A percentile compares a stretch with the other conserved stretches of the same genome.
Conservation (phyloP, 2,329 filamentous ascomycete species). For the Parafenestella ontariensis region DNA sequence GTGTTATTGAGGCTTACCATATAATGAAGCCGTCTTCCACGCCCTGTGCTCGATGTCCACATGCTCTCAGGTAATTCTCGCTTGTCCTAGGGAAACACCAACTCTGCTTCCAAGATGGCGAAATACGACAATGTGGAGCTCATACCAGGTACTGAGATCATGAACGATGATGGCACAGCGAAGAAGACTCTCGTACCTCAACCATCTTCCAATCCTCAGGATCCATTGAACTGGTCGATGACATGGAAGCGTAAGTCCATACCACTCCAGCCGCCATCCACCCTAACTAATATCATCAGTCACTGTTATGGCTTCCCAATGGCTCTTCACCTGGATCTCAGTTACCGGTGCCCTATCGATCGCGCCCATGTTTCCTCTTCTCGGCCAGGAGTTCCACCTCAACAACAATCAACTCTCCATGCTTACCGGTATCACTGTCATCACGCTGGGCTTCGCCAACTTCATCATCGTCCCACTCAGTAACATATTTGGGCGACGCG, state of each 20-base stretch:
- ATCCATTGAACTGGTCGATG: conserved; percentile 49
- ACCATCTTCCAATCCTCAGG: conserved; percentile 43
- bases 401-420: conserved; percentile 51
- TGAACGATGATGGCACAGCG: conserved; percentile 27
- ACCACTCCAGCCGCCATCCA: not conserved
- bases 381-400: conserved; percentile 51
- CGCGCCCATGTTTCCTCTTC: conserved; percentile 53
- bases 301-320: conserved; percentile 47
- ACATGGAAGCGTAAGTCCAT: conserved; percentile 41
- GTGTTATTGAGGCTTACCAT: not conserved
- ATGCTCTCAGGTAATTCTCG: not conserved
- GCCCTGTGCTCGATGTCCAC: not conserved
- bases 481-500: conserved; percentile 54
- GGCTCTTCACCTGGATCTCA: conserved; percentile 53
- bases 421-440: conserved; percentile 53
- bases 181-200: conserved; percentile 37
- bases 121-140: conserved; percentile 19
- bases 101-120: conserved; percentile 17
- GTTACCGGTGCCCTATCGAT: conserved; percentile 54
- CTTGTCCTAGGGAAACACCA: not conserved
- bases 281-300: conserved; percentile 20
- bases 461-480: conserved; percentile 54
- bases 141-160: conserved; percentile 41
- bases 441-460: conserved; percentile 55
- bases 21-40: not conserved